Evolutionary conservation across 129 eudicot species (phyloP).

Genomic region (Smallanthus sonchifolius): DNA sequence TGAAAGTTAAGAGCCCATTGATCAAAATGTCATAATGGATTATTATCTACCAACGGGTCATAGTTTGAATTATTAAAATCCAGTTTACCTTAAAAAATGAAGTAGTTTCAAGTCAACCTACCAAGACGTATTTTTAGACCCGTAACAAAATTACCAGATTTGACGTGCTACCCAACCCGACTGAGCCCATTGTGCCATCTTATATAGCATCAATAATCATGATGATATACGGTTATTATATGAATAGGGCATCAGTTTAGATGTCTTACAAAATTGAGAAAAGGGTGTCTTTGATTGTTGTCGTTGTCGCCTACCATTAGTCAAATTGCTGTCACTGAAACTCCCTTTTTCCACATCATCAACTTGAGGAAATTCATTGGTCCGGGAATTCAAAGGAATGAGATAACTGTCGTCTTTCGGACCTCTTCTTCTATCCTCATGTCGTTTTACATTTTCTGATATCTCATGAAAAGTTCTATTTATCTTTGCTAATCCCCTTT

Average conservation of each 20-base stretch:
- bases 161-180: not conserved
- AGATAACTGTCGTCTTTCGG: constrained; percentile 76
- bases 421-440: constrained; percentile 56
- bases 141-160: not conserved
- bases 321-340: constrained; percentile 70
- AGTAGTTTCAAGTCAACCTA: not conserved
- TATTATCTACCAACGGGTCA: too few species aligned
- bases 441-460: constrained; percentile 76
- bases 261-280: constrained; percentile 33
- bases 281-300: constrained; percentile 39
- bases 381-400: constrained; percentile 66
- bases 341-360: constrained; percentile 62
- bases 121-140: not conserved
- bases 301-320: constrained; percentile 40
- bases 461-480: constrained; percentile 84
- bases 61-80: too few species aligned
- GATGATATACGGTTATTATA: not conserved
- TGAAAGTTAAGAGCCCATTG: too few species aligned
- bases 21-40: too few species aligned
- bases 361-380: constrained; percentile 53
- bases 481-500: constrained; percentile 75
- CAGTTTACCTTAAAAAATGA: not conserved
- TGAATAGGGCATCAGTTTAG: not conserved
- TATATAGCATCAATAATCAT: not conserved
- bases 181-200: not conserved